Conservation (phyloP, 2,329 filamentous ascomycete species). For the Aspergillus eucalypticola region DNA sequence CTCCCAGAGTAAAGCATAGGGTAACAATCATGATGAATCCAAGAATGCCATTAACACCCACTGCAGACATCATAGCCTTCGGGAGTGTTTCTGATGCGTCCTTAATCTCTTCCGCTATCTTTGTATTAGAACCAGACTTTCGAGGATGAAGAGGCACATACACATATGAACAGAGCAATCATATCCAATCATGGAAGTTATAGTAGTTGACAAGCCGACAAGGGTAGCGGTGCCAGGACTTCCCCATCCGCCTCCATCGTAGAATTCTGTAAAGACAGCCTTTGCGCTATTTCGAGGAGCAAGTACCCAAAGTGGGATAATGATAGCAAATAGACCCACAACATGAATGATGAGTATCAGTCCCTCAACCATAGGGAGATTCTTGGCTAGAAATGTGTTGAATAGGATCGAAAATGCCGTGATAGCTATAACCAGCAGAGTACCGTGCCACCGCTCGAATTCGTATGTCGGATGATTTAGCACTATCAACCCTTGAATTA, state of each 20-base stretch:
- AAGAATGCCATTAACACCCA: conserved; percentile 53
- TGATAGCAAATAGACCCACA: conserved; percentile 44
- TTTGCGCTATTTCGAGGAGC: conserved; percentile 40
- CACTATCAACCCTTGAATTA: conserved; percentile 49
- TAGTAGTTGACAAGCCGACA: conserved; percentile 43
- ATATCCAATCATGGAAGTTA: conserved; percentile 45
- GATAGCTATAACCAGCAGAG: conserved; percentile 46
- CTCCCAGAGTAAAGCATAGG: conserved; percentile 56
- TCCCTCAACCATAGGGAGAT: conserved; percentile 42
- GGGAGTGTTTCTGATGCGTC: conserved; percentile 55
- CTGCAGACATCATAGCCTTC: conserved; percentile 51
- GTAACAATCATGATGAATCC: conserved; percentile 61
- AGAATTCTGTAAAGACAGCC: conserved; percentile 45
- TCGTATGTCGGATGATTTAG: conserved; percentile 46
- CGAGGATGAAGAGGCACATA: conserved; percentile 14
- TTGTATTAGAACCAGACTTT: conserved; percentile 9
- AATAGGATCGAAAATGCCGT: conserved; percentile 43
- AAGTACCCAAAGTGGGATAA: conserved; percentile 47
- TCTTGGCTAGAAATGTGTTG: conserved; percentile 44
- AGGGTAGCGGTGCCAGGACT: conserved; percentile 40
- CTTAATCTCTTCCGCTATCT: conserved; percentile 43
- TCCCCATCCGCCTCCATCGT: conserved; percentile 45
- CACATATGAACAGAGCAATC: conserved; percentile 51
- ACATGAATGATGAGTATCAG: conserved; percentile 46
- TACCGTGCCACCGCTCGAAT: conserved; percentile 47